A percentile compares a stretch with the other conserved stretches of the same genome.
Conservation (phyloP, 352 stramenopile genomes). For the Globisporangium spinosum region DNA sequence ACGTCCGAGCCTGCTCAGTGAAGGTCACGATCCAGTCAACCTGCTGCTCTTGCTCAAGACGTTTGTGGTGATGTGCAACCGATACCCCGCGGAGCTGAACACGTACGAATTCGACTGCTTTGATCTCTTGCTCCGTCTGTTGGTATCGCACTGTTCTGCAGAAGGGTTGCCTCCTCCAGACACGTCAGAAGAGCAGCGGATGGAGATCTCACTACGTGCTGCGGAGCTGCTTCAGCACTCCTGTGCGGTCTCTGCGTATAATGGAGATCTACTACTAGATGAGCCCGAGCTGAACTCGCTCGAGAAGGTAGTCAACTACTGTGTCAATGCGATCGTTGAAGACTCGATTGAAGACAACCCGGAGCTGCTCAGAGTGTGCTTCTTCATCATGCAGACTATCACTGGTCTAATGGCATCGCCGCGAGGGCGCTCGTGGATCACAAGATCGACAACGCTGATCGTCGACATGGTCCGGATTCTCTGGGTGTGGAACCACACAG, state of each 20-base stretch:
- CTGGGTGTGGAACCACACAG: constrained; percentile 70
- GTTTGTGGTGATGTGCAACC: constrained; percentile 63
- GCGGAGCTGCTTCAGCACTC: constrained; percentile 67
- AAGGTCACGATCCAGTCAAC: constrained; percentile 69
- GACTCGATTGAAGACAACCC: constrained; percentile 28
- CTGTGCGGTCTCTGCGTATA: constrained; percentile 56
- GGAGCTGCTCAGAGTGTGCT: constrained; percentile 46
- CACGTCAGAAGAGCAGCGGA: constrained; percentile 39
- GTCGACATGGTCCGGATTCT: constrained; percentile 69
- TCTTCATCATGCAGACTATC: constrained; percentile 69
- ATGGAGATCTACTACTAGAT: constrained; percentile 54
- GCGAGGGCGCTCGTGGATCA: constrained; percentile 58
- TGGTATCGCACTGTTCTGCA: constrained; percentile 58
- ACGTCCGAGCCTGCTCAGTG: constrained; percentile 56
- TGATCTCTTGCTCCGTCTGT: constrained; percentile 48
- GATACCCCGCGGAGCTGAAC: constrained; percentile 46
- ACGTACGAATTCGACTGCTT: constrained; percentile 71
- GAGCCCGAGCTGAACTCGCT: constrained; percentile 40
- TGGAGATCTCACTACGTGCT: constrained; percentile 57
- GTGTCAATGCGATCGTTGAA: constrained; percentile 50
- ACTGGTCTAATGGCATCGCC: constrained; percentile 57
- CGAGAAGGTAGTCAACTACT: constrained; percentile 69
- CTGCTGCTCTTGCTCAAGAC: constrained; percentile 63
- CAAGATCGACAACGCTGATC: constrained; percentile 51
- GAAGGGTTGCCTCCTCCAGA: constrained; percentile 35